Conservation (phyloP, 176 grass and related monocot genomes). For the Thinopyrum elongatum region DNA sequence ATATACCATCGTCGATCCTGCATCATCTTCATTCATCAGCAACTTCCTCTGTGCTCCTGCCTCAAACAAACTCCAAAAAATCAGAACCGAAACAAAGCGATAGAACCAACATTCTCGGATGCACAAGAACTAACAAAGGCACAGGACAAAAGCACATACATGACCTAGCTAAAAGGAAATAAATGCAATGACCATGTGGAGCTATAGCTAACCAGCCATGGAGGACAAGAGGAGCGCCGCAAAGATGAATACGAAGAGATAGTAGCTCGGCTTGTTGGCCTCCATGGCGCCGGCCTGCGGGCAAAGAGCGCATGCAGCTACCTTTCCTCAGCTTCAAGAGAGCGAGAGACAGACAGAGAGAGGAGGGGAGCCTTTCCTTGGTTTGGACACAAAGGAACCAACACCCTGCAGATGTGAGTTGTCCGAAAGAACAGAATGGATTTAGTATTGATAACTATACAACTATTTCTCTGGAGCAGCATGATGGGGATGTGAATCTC, state of each 20-base stretch:
- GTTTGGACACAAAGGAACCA: slow-evolving; percentile 62
- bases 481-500: slow-evolving; percentile 51
- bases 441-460: slow-evolving; percentile 12
- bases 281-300: slow-evolving; percentile 28
- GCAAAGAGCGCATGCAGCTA: slow-evolving; percentile 28
- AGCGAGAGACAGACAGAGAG: background rate
- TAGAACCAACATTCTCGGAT: background rate
- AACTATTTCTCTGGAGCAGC: background rate
- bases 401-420: slow-evolving; percentile 42
- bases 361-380: slow-evolving; percentile 42
- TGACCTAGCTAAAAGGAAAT: slow-evolving; percentile 1
- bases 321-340: slow-evolving; percentile 37
- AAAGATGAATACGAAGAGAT: slow-evolving; percentile 28
- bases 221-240: slow-evolving; percentile 36
- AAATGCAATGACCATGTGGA: background rate
- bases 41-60: slow-evolving; percentile 41
- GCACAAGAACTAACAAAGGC: background rate
- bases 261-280: slow-evolving; percentile 30
- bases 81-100: slow-evolving; percentile 25
- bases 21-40: slow-evolving; percentile 21
- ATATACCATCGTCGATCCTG: slow-evolving; percentile 33
- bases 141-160: background rate
- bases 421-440: slow-evolving; percentile 38
- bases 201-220: slow-evolving; percentile 40
- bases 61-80: background rate